Percentiles rank a stretch among this genome's conserved stretches.
phyloP scores from a whole-genome alignment of 2,329 filamentous ascomycete genomes.

The Proliferodiscus dingleyae region DNA sequence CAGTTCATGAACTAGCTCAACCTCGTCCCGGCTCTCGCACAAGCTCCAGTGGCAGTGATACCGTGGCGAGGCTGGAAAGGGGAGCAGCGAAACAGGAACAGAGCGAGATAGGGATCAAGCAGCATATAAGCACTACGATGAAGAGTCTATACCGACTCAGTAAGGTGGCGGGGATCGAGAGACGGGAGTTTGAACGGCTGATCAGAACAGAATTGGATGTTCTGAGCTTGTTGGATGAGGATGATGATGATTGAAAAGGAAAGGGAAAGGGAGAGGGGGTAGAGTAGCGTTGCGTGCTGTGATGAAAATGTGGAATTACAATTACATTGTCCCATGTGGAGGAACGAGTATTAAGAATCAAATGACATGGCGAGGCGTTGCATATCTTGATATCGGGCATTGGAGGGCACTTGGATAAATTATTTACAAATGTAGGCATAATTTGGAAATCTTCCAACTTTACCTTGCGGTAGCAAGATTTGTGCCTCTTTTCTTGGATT shows the following conservation, averaged over 20 bases:
- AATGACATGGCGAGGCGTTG: too few relatives aligned
- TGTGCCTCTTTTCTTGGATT: too few relatives aligned
- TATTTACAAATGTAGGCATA: too few relatives aligned
- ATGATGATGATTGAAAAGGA: constrained; percentile 23
- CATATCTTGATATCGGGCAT: too few relatives aligned
- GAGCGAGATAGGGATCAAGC: constrained; percentile 69
- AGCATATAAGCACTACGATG: constrained; percentile 72
- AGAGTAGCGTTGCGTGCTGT: too few relatives aligned
- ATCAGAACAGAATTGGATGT: constrained; percentile 68
- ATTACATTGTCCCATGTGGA: too few relatives aligned
- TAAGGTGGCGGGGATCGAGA: constrained; percentile 64
- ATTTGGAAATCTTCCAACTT: too few relatives aligned
- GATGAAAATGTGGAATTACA: too few relatives aligned
- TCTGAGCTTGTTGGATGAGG: constrained; percentile 62
- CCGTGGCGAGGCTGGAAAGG: constrained; percentile 53
- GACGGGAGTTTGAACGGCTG: constrained; percentile 69
- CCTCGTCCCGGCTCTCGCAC: constrained; percentile 56
- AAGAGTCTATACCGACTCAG: constrained; percentile 72
- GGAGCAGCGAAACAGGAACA: constrained; percentile 47
- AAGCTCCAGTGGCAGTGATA: constrained; percentile 49
- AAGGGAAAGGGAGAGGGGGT: too few relatives aligned
- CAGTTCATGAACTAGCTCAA: constrained; percentile 39
- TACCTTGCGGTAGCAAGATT: too few relatives aligned
- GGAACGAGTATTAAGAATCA: too few relatives aligned
- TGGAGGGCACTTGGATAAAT: too few relatives aligned